These are phyloP conservation scores for Terfezia boudieri DNA, from an alignment of 495 filamentous ascomycete genomes.

Conservation along the genomic window DNA sequence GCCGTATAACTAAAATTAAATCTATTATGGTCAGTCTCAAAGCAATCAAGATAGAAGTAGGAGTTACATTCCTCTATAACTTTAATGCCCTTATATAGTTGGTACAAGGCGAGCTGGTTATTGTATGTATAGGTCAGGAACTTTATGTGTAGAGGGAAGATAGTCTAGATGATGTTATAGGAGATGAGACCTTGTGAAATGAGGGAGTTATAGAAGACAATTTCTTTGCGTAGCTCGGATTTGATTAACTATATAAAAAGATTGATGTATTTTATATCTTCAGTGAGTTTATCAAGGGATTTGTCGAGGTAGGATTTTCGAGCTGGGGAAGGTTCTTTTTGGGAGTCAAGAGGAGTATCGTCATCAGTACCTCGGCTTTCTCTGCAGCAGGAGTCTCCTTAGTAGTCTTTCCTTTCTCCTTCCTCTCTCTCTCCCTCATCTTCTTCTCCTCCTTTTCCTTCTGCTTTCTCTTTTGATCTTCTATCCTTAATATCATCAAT, in stretches of 20 bases:
- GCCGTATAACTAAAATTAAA: conserved; percentile 30
- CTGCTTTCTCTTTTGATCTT: neutral
- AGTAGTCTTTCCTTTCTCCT: neutral
- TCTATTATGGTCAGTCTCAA: conserved; percentile 34
- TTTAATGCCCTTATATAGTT: neutral
- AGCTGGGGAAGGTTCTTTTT: neutral
- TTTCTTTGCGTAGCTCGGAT: neutral
- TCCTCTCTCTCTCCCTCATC: neutral
- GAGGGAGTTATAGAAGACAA: neutral
- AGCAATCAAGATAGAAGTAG: neutral
- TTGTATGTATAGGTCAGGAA: neutral
- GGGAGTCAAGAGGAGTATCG: neutral
- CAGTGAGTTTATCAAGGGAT: neutral
- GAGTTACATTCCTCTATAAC: neutral
- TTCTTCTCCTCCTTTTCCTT: neutral
- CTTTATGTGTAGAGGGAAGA: neutral
- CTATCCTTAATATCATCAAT: neutral
- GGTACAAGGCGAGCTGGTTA: neutral
- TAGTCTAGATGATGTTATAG: neutral
- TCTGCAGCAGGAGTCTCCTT: neutral
- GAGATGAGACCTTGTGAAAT: neutral
- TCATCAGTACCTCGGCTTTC: neutral
- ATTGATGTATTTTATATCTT: neutral
- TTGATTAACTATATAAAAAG: neutral
- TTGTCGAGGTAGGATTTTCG: neutral